Evolutionary conservation across 2,329 filamentous ascomycete genomes (phyloP).

Genomic region (Neonectria hederae): DNA sequence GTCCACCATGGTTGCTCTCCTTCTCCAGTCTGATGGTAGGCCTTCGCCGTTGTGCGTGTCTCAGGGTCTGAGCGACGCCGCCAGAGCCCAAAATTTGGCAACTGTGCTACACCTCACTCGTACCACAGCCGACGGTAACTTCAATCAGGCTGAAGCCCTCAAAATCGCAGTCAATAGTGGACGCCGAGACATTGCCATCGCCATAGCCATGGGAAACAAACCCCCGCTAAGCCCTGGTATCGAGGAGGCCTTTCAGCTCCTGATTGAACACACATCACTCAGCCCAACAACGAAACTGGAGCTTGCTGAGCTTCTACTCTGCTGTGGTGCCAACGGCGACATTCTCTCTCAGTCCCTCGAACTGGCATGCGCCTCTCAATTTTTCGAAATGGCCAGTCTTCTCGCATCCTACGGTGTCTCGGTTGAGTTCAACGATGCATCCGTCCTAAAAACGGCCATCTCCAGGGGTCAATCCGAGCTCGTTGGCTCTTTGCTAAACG

Average conservation of each 20-base stretch:
- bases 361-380: slow-evolving; percentile 59
- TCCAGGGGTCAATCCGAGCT: slow-evolving; percentile 56
- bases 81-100: slow-evolving; percentile 58
- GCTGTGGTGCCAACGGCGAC: slow-evolving; percentile 65
- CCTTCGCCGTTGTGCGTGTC: slow-evolving; percentile 56
- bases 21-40: slow-evolving; percentile 60
- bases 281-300: slow-evolving; percentile 60
- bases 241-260: slow-evolving; percentile 59
- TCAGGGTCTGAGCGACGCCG: slow-evolving; percentile 62
- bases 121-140: slow-evolving; percentile 62
- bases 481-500: slow-evolving; percentile 57
- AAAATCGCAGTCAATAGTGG: slow-evolving; percentile 59
- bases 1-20: slow-evolving; percentile 56
- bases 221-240: slow-evolving; percentile 60
- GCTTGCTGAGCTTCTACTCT: slow-evolving; percentile 65
- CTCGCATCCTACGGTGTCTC: slow-evolving; percentile 64
- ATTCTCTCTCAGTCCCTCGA: slow-evolving; percentile 58
- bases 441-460: slow-evolving; percentile 60
- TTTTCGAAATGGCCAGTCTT: slow-evolving; percentile 64
- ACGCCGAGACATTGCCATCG: slow-evolving; percentile 63
- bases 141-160: slow-evolving; percentile 62
- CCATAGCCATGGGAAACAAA: slow-evolving; percentile 62
- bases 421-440: slow-evolving; percentile 62
- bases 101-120: slow-evolving; percentile 62
- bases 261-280: slow-evolving; percentile 58